Evolutionary conservation across 768 basidiomycete genomes (phyloP).

Genomic region (Lentinula sp.): DNA sequence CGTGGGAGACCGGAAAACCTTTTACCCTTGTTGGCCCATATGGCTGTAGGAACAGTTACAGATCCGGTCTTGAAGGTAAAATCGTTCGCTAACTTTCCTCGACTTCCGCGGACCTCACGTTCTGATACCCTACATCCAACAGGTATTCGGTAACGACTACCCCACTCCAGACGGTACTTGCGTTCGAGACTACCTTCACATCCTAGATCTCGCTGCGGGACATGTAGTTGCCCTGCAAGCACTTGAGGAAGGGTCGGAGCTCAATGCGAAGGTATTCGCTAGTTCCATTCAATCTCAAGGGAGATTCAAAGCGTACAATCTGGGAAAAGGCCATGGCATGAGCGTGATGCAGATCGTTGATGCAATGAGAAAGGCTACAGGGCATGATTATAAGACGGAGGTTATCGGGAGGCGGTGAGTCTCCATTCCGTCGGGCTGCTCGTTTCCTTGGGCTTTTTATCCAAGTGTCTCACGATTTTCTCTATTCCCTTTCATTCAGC

Average conservation of each 20-base stretch:
- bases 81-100: not conserved
- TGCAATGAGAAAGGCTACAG: conserved; percentile 90
- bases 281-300: conserved; percentile 38
- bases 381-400: conserved; percentile 83
- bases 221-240: conserved; percentile 90
- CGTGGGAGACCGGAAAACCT: conserved; percentile 92
- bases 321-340: conserved; percentile 89
- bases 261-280: conserved; percentile 41
- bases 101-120: not conserved
- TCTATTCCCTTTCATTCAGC: conserved; percentile 30
- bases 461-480: not conserved
- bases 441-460: not conserved
- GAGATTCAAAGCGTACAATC: conserved; percentile 91
- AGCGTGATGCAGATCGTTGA: conserved; percentile 92
- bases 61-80: conserved; percentile 37
- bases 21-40: conserved; percentile 87
- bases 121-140: conserved; percentile 32
- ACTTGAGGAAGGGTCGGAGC: conserved; percentile 49
- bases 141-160: conserved; percentile 96
- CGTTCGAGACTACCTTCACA: conserved; percentile 89
- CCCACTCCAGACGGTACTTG: conserved; percentile 96
- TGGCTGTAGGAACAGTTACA: conserved; percentile 85
- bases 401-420: conserved; percentile 85
- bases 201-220: conserved; percentile 90
- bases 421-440: not conserved